Evolutionary conservation across 345 rosid genomes (phyloP).

Genomic region (Populus davidiana): DNA sequence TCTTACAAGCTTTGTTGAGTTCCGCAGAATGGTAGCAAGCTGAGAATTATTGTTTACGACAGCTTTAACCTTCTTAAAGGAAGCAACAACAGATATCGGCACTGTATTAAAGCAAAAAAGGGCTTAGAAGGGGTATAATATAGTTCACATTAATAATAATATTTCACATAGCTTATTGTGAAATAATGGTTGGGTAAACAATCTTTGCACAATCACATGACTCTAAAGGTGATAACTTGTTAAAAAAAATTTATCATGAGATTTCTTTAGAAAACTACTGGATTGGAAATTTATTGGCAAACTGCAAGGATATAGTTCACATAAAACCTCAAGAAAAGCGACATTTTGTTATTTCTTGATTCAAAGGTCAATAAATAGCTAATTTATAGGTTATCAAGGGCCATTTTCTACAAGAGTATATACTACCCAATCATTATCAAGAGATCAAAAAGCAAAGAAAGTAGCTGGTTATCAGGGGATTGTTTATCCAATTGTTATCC

Average conservation of each 20-base stretch:
- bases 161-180: neutral
- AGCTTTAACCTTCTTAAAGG: slow-evolving; percentile 95
- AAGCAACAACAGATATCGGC: slow-evolving; percentile 84
- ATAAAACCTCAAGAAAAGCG: neutral
- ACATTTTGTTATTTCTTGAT: neutral
- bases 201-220: neutral
- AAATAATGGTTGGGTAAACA: neutral
- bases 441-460: neutral
- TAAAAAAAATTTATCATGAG: neutral
- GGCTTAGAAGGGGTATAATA: neutral
- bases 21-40: slow-evolving; percentile 68
- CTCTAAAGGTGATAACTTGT: neutral
- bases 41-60: slow-evolving; percentile 63
- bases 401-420: neutral
- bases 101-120: slow-evolving; percentile 39
- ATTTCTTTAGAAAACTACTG: neutral
- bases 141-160: neutral
- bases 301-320: neutral
- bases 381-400: neutral
- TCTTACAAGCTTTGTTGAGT: slow-evolving; percentile 87
- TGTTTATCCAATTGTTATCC: neutral
- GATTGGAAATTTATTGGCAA: neutral
- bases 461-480: neutral
- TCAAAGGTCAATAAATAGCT: neutral
- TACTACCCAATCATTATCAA: neutral